A percentile compares a stretch with the other conserved stretches of the same genome.
phyloP scores from a whole-genome alignment of 2,329 filamentous ascomycete genomes.

The Aspergillus novoparasiticus region DNA sequence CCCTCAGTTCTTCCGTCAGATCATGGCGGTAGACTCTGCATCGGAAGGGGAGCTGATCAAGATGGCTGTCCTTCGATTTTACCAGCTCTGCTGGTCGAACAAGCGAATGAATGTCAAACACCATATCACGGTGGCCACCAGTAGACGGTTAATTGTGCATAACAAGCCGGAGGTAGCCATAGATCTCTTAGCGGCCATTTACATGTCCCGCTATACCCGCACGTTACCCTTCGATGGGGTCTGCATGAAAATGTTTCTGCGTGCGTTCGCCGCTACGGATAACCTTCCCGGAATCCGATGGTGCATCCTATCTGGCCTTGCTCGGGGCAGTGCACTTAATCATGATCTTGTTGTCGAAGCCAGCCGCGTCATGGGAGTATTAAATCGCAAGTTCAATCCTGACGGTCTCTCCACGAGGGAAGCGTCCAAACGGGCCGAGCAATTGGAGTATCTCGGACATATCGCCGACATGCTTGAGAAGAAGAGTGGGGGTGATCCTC shows the following conservation, averaged over 20 bases:
- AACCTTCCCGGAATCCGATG: conserved; percentile 43
- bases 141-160: conserved; percentile 31
- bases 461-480: conserved; percentile 25
- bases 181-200: conserved; percentile 38
- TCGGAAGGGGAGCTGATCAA: conserved; percentile 33
- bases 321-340: conserved; percentile 33
- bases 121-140: conserved; percentile 33
- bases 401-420: conserved; percentile 4
- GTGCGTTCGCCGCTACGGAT: conserved; percentile 32
- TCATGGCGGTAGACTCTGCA: conserved; percentile 28
- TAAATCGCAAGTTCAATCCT: conserved; percentile 13
- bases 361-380: conserved; percentile 27
- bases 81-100: conserved; percentile 37
- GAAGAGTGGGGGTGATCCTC: conserved; percentile 26
- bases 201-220: conserved; percentile 40
- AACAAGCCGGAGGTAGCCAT: conserved; percentile 32
- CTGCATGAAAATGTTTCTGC: conserved; percentile 42
- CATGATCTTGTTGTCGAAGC: conserved; percentile 39
- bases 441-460: conserved; percentile 24
- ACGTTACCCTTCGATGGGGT: conserved; percentile 38
- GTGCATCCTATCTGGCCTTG: conserved; percentile 42
- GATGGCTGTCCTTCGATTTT: conserved; percentile 42
- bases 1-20: conserved; percentile 40
- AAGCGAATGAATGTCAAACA: conserved; percentile 39
- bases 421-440: conserved; percentile 7